Base-by-base conservation (phyloP, 768 basidiomycete species). In the Boletus coccyginus region DNA sequence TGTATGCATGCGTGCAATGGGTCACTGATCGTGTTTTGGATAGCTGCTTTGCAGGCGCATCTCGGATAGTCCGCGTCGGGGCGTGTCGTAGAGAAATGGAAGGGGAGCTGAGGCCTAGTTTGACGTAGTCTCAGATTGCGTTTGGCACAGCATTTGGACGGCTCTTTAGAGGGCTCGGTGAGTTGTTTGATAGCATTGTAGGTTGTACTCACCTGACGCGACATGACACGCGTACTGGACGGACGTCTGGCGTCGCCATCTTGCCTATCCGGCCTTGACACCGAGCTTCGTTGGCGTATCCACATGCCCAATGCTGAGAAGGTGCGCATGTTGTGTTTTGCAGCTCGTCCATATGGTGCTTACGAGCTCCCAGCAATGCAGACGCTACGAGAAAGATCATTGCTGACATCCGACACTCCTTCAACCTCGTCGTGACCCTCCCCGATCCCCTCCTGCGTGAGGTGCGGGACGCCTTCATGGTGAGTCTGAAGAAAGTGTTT, bases 1-100 rank as follows among this genome's bases (percentile, higher is more conserved):
- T 11, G 11, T 11, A 12, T 12, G 5, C n/a, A 10, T 7, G 3
- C 5, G 0, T 7, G 8, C 4, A n/a, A 36, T 3, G 1, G 17
- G 10, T 40, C n/a, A 9, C 39, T 40, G 39, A 40, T 19, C n/a
- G n/a, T 19, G n/a, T 17, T 40, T 19, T 3, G 17, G 39, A 40
- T 40, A 64, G 59, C 64, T 12, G 53, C 62, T 6, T 8, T 65
- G 11, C 62, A 58, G 17, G 62, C 43, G 7, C 52, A 63, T 46
- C 19, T 44, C 48, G 1, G 46, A 52, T 63, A 17, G 21, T 2
- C 21, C 2, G 50, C n/a, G 39, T 40, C 35, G 13, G 2, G 33
- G 35, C 13, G 35, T 36, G 35, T 5, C 6, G 13, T 35, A 35
- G 4, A 13, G 21, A 21, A 21, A 21, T 21, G 35, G 35, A 6